Base-by-base conservation (phyloP, 2,329 filamentous ascomycete species). In the Xylariaceae sp. region DNA sequence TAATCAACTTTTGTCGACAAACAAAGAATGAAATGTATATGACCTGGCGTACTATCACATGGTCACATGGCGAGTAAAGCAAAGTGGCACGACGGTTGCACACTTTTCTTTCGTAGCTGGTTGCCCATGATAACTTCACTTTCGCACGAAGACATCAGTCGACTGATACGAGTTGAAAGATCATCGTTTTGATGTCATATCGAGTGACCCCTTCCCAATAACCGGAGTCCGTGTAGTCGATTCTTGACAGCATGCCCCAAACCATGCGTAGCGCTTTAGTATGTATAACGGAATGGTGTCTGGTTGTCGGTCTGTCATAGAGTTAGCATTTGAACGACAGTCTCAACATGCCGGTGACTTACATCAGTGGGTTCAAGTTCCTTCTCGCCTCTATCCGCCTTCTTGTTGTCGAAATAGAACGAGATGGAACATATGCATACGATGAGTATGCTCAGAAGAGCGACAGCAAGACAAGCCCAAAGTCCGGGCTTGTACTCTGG, bases 381-480 rank as follows among this genome's bases (percentile, higher is more conserved):
- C 68, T 75, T 78, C 72, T 82, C 79, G 53, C 80, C 80, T 35
- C 76, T 71, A n/a, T 84, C 80, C 0, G 82, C 82, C 69, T 77
- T 76, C 58, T 66, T 69, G 64, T 85, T 84, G 64, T 76, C 68
- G 11, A 73, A 61, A 61, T 72, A 73, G 61, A 79, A 82, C 3
- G 73, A 70, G 2, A 78, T 30, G 18, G 74, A 77, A 23, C 77
- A 68, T 0, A 77, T 7, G 2, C 65, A 55, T 0, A 83, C 80
- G 15, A 83, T 61, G 3, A 82, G 34, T 2, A 83, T 67, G 23
- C 70, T 79, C 51, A 83, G 62, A 1, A 80, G 65, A 23, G 73
- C 75, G 64, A 76, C 80, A 1, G 81, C 76, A 49, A 85, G 80
- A 69, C 81, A 83, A 4, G 81, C 77, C 57, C 78, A 84, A 65